Base-by-base conservation (phyloP, 805 yeast genomes). In the Schwanniomyces occidentalis region DNA sequence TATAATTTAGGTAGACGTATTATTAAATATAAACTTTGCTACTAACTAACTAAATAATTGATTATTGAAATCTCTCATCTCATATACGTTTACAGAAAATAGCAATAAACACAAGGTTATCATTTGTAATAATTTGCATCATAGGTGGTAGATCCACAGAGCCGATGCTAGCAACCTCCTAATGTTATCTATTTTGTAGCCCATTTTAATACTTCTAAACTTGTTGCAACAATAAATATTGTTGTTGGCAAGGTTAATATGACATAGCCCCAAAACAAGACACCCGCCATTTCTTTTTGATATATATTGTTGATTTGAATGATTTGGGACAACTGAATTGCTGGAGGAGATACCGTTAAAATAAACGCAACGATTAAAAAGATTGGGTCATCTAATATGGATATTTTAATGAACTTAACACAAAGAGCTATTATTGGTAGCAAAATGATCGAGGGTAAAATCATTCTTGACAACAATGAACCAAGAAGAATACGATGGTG, bases 231-330 rank as follows among this genome's bases (percentile, higher is more conserved):
- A 36, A 82, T 80, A 26, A 75, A 59, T 21, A 85, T 85, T 18
- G 91, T 82, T 4, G 85, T 80, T 0, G 95, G 95, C 35, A 85
- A 65, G 10, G 90, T 82, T 45, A 85, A 60, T 2, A 85, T 72
- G 12, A 78, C 91, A 47, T 85, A 85, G 4, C 93, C 91, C 85
- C 90, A 85, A 45, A 85, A 85, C 44, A 85, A 63, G 12, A 85
- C 84, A 18, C 87, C 87, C 0, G 86, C 82, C 91, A 85, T 85
- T 57, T 85, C 95, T 50, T 76, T 80, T 53, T 85, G 90, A 56
- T 76, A 85, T 29, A 84, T 68, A 46, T 78, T 82, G 54, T 85
- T 85, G 48, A 85, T 64, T 52, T 83, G 91, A 35, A 88, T 82
- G 42, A 85, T 85, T 54, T 85, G 95, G 16, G 89, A 81, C 37